Evolutionary conservation across 441 rosid species (phyloP).

Genomic region (Populus hybrid): DNA sequence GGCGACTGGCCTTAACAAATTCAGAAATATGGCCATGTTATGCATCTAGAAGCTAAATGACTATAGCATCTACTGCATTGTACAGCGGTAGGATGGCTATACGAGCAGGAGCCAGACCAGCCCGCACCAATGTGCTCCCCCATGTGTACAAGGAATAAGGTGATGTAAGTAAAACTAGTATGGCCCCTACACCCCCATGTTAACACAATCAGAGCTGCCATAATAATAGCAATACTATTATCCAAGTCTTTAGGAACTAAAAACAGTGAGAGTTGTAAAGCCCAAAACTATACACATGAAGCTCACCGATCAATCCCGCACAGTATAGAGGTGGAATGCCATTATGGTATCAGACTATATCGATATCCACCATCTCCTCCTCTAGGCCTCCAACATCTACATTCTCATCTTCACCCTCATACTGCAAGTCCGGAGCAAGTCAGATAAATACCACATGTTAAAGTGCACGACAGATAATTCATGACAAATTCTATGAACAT

Average conservation of each 20-base stretch:
- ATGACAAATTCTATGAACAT: neutral
- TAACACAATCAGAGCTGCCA: neutral
- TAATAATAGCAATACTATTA: neutral
- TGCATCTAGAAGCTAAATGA: neutral
- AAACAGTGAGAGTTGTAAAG: neutral
- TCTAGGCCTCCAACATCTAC: conserved; percentile 40
- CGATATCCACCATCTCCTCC: conserved; percentile 42
- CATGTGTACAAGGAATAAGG: too few relatives aligned
- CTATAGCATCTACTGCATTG: too few relatives aligned
- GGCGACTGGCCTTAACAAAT: too few relatives aligned
- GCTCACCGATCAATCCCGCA: neutral
- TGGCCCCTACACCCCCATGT: too few relatives aligned
- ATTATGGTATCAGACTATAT: conserved; percentile 21
- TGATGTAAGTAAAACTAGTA: too few relatives aligned
- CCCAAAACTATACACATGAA: conserved; percentile 1
- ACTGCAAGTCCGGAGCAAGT: conserved; percentile 29
- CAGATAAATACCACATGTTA: conserved; percentile 6
- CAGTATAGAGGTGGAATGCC: neutral
- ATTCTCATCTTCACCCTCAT: conserved; percentile 40
- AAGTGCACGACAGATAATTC: neutral
- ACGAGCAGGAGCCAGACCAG: too few relatives aligned
- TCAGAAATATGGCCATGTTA: neutral
- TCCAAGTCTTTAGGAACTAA: neutral
- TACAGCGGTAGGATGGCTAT: too few relatives aligned
- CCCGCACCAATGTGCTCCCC: too few relatives aligned